phyloP scores from a whole-genome alignment of 495 filamentous ascomycete species.

The Tuber aestivum region DNA sequence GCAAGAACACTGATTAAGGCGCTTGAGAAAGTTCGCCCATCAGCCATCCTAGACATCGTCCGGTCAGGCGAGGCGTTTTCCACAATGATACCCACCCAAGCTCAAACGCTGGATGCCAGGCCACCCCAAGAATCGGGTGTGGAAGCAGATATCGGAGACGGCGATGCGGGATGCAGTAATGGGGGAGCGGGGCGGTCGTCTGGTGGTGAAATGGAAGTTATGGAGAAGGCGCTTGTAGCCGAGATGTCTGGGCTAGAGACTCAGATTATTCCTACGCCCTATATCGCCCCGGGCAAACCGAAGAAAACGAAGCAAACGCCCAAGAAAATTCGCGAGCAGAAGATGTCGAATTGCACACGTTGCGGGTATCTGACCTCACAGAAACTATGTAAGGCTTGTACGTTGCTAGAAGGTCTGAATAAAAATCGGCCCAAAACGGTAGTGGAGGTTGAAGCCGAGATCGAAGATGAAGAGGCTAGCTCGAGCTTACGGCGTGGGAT shows the following conservation, averaged over 20 bases:
- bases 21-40: conserved; percentile 83
- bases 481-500: neutral
- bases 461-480: neutral
- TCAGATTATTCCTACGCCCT: conserved; percentile 55
- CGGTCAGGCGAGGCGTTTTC: conserved; percentile 96
- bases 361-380: conserved; percentile 97
- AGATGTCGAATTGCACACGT: conserved; percentile 72
- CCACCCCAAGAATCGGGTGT: neutral
- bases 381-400: conserved; percentile 89
- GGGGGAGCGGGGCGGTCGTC: conserved; percentile 50
- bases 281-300: conserved; percentile 33
- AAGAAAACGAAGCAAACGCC: conserved; percentile 25
- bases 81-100: conserved; percentile 60
- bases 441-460: conserved; percentile 53
- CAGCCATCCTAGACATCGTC: conserved; percentile 90
- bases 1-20: conserved; percentile 90
- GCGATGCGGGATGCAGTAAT: conserved; percentile 71
- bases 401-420: conserved; percentile 81
- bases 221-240: conserved; percentile 71
- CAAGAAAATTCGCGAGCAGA: conserved; percentile 50
- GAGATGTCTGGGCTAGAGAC: conserved; percentile 65
- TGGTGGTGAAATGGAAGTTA: conserved; percentile 84
- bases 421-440: conserved; percentile 77
- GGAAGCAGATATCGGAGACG: conserved; percentile 50
- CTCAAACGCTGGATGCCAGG: conserved; percentile 15